A percentile compares a stretch with the other conserved stretches of the same genome.
Conservation (phyloP, 805 yeast species). For the Dipodascopsis uninucleata region DNA sequence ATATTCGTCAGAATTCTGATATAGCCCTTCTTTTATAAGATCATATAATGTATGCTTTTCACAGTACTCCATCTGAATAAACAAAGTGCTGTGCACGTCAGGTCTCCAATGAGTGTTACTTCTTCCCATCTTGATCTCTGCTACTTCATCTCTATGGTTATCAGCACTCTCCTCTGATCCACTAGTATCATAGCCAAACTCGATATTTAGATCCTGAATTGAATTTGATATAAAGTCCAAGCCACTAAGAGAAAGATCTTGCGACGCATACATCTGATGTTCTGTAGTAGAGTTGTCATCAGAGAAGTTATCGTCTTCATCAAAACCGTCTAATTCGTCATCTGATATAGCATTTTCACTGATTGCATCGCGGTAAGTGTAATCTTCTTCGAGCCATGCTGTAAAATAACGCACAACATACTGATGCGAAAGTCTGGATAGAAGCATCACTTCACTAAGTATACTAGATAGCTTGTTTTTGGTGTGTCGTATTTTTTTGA, state of each 20-base stretch:
- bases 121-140: slow-evolving; percentile 9
- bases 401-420: slow-evolving; percentile 95
- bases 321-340: too few relatives aligned
- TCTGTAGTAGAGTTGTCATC: slow-evolving; percentile 31
- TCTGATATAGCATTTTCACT: slow-evolving; percentile 33
- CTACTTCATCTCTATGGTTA: slow-evolving; percentile 6
- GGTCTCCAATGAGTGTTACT: not conserved
- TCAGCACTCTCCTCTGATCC: slow-evolving; percentile 15
- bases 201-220: slow-evolving; percentile 32
- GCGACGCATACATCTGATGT: slow-evolving; percentile 16
- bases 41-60: slow-evolving; percentile 88
- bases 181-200: slow-evolving; percentile 34
- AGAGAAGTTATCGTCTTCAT: slow-evolving; percentile 35
- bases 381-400: slow-evolving; percentile 89
- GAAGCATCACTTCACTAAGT: slow-evolving; percentile 83
- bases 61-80: slow-evolving; percentile 98
- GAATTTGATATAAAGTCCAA: slow-evolving; percentile 29
- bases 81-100: slow-evolving; percentile 49
- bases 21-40: slow-evolving; percentile 73
- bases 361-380: slow-evolving; percentile 38
- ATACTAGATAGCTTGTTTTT: slow-evolving; percentile 76
- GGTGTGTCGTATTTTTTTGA: slow-evolving; percentile 82
- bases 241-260: slow-evolving; percentile 24
- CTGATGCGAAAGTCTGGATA: slow-evolving; percentile 90
- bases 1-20: slow-evolving; percentile 67